phyloP scores from a whole-genome alignment of 345 rosid species.

The Brassica cretica region DNA sequence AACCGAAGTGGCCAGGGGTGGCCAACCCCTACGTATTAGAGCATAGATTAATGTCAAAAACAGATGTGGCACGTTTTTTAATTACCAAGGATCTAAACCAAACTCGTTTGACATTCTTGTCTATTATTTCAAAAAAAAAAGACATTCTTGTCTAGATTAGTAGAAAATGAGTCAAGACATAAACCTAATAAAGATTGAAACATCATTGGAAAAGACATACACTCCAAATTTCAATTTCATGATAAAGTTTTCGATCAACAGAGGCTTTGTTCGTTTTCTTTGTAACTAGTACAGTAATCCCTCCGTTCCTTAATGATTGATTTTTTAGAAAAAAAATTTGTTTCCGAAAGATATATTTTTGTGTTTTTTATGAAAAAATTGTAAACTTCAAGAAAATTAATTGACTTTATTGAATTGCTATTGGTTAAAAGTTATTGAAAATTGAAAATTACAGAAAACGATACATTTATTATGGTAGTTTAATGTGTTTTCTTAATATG shows the following conservation, averaged over 20 bases:
- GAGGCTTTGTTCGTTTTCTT: background rate
- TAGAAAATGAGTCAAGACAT: background rate
- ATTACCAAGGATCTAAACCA: background rate
- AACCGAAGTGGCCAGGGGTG: too few species aligned
- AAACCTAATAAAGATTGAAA: background rate
- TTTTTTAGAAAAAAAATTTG: too few species aligned
- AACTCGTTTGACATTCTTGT: background rate
- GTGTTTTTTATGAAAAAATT: too few species aligned
- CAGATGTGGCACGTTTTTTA: background rate
- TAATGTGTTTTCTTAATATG: too few species aligned
- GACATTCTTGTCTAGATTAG: background rate
- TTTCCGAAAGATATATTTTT: too few species aligned
- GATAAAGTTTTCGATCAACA: background rate
- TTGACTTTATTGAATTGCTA: too few species aligned
- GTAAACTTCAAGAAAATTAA: too few species aligned
- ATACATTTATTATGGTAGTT: too few species aligned
- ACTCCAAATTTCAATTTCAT: background rate
- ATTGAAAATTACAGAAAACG: too few species aligned
- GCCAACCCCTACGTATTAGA: background rate
- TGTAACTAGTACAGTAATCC: background rate
- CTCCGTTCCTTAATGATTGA: too few species aligned
- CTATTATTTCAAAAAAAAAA: too few species aligned
- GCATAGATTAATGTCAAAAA: background rate
- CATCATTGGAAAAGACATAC: background rate
- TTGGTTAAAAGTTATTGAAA: too few species aligned